Evolutionary conservation across 148 eudicot species (phyloP).

Genomic region (Pharnaceum exiguum): DNA sequence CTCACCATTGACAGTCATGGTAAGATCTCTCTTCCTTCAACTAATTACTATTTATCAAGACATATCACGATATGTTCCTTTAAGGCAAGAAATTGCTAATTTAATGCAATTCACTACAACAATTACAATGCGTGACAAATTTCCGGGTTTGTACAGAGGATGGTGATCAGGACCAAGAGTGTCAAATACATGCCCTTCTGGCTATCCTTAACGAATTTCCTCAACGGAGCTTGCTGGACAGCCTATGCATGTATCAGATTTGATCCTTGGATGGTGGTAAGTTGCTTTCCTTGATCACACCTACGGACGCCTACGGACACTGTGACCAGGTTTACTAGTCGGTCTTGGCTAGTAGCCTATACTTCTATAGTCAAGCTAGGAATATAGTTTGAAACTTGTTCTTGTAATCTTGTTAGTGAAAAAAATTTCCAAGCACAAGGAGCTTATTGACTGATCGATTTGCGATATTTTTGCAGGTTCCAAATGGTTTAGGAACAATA

Average conservation of each 20-base stretch:
- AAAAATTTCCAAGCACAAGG: background rate
- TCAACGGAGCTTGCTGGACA: slow-evolving; percentile 58
- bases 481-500: slow-evolving; percentile 58
- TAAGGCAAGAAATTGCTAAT: too few species aligned
- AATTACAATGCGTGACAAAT: too few species aligned
- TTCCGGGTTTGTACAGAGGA: slow-evolving; percentile 23
- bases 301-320: background rate
- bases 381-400: too few species aligned
- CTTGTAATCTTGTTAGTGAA: background rate
- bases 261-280: slow-evolving; percentile 61
- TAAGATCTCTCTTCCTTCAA: slow-evolving; percentile 14
- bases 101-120: too few species aligned
- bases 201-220: slow-evolving; percentile 56
- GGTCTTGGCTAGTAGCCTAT: too few species aligned
- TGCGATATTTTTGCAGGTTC: slow-evolving; percentile 33
- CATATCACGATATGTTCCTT: background rate
- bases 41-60: background rate
- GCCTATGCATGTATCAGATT: slow-evolving; percentile 45
- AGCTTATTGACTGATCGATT: too few species aligned
- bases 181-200: slow-evolving; percentile 86
- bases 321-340: background rate
- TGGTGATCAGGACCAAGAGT: slow-evolving; percentile 65
- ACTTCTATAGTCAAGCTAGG: too few species aligned
- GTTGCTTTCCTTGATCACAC: background rate
- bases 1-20: slow-evolving; percentile 74